Base-by-base conservation (phyloP, 2,329 filamentous ascomycete genomes). In the Claviceps sp. region DNA sequence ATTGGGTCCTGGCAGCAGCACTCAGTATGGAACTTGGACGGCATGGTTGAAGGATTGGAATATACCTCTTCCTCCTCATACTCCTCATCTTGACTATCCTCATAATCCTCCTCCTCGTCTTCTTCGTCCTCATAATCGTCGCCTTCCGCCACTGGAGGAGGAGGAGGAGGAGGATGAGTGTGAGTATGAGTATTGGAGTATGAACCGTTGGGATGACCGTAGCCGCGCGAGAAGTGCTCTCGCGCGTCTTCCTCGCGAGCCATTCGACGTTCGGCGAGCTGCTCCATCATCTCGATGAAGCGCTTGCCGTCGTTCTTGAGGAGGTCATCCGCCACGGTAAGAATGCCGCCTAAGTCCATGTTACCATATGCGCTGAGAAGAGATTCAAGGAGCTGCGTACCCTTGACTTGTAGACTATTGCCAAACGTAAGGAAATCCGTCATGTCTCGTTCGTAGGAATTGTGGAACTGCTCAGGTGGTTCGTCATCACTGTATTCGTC, bases 281-380 rank as follows among this genome's bases (percentile, higher is more conserved):
- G 91, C 69, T 98, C 93, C 93, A 98, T 98, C 93, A 98, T 98
- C 68, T 98, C 93, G 70, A 98, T 98, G 73, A 98, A 98, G 65
- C 95, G 95, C 70, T 95, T 95, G 63, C 93, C 93, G 69, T 98
- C 93, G 70, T 98, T 98, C 70, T 97, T 97, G 57, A 98, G 80
- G 58, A 98, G 77, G 71, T 98, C 93, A 74, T 98, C 93, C 68
- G 93, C 93, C 64, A 98, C 93, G 59, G 93, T 98, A 67, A 98
- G 82, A 70, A 98, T 96, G 66, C 93, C 94, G 75, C 93, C 90
- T 89, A 78, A 69, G 63, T 69, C 68, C 67, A 69, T 68, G 69
- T 71, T 71, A 72, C 68, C 70, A 72, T 70, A 66, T 66, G 63
- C 65, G 66, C 59, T 64, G 57, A 70, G 65, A 61, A 69, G 64